Conservation (phyloP, 2,329 filamentous ascomycete genomes). For the Exophiala sp. region DNA sequence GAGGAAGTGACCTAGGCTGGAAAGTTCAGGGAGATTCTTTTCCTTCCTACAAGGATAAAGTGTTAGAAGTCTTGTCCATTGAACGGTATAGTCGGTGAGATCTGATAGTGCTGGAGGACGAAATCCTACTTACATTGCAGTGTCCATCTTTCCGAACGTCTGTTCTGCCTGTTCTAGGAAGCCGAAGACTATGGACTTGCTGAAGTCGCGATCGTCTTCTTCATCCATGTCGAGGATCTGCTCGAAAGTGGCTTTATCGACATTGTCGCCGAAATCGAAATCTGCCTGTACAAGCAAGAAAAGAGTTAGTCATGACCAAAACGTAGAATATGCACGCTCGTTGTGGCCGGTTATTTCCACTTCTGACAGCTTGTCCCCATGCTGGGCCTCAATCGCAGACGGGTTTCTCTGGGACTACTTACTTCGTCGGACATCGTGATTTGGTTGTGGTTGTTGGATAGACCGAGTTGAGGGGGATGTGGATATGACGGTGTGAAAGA, state of each 20-base stretch:
- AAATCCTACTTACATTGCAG: conserved; percentile 59
- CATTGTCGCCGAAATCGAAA: conserved; percentile 66
- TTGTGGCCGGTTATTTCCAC: too few species aligned
- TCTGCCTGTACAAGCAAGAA: conserved; percentile 9
- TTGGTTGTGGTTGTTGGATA: not conserved
- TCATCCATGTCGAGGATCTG: conserved; percentile 99
- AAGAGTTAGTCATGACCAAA: not conserved
- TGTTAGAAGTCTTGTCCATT: not conserved
- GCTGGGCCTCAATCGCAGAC: not conserved
- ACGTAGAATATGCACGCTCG: not conserved
- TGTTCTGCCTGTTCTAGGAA: conserved; percentile 89
- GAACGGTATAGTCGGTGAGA: not conserved
- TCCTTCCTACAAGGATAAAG: conserved; percentile 51
- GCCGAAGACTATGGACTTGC: conserved; percentile 78
- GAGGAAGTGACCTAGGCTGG: conserved; percentile 85
- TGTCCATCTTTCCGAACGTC: conserved; percentile 83
- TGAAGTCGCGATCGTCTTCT: conserved; percentile 80
- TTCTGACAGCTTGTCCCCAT: too few species aligned
- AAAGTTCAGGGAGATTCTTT: conserved; percentile 70
- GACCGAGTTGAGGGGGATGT: not conserved
- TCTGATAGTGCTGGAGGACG: not conserved
- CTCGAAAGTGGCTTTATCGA: conserved; percentile 78
- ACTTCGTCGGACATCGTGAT: conserved; percentile 20
- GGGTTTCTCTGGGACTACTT: conserved; percentile 1
- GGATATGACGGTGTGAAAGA: not conserved